Conservation (phyloP, 1,139 yeast genomes). For the Hyphopichia pseudoburtonii region DNA sequence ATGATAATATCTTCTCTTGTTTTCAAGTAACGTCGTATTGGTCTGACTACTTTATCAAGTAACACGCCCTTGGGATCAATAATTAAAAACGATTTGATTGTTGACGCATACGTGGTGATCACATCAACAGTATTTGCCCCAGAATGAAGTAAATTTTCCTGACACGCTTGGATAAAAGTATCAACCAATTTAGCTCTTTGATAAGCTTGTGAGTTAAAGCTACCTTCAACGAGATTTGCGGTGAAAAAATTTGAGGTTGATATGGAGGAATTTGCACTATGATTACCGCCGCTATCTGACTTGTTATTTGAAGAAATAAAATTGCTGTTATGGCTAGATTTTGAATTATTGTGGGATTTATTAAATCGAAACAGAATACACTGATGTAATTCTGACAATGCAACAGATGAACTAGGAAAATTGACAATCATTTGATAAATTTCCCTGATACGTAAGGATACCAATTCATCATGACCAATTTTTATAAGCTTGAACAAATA, state of each 20-base stretch:
- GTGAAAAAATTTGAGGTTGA: not conserved
- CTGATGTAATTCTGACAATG: slow-evolving; percentile 63
- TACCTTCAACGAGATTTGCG: slow-evolving; percentile 7
- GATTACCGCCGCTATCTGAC: not conserved
- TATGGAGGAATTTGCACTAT: not conserved
- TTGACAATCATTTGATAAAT: slow-evolving; percentile 60
- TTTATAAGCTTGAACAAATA: slow-evolving; percentile 33
- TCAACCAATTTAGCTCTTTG: slow-evolving; percentile 57
- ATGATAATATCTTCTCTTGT: slow-evolving; percentile 73
- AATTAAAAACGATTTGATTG: slow-evolving; percentile 69
- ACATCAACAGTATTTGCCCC: slow-evolving; percentile 81
- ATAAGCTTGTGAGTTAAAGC: slow-evolving; percentile 26
- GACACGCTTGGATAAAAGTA: slow-evolving; percentile 52
- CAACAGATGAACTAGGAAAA: slow-evolving; percentile 59
- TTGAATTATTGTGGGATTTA: slow-evolving; percentile 1
- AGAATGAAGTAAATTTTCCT: slow-evolving; percentile 63
- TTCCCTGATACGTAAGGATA: slow-evolving; percentile 57
- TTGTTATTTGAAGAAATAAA: not conserved
- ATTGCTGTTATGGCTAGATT: not conserved
- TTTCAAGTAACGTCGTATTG: slow-evolving; percentile 65
- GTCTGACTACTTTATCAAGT: slow-evolving; percentile 73
- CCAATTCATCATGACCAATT: slow-evolving; percentile 46
- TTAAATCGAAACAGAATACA: slow-evolving; percentile 35
- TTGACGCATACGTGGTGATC: slow-evolving; percentile 64
- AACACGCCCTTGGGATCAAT: slow-evolving; percentile 90